Evolutionary conservation across 2,329 filamentous ascomycete genomes (phyloP).

Genomic region (Alternaria arbusti): DNA sequence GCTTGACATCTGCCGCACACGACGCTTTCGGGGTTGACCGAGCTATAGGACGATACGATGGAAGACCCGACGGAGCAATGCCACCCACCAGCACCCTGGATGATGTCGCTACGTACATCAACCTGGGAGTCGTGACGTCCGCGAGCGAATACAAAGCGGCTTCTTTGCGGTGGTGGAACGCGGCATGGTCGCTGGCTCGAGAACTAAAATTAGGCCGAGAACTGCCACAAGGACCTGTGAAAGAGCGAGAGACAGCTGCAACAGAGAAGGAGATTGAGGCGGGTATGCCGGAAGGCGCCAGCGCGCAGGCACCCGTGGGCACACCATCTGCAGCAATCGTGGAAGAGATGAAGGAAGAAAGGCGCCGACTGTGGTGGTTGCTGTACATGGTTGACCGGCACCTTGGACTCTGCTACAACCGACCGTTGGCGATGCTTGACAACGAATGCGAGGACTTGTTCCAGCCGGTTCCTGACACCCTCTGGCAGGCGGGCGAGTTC

Average conservation of each 20-base stretch:
- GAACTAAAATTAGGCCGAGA: conserved; percentile 90
- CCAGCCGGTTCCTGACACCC: conserved; percentile 83
- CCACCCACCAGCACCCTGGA: conserved; percentile 72
- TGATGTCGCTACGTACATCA: conserved; percentile 89
- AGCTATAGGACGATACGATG: conserved; percentile 60
- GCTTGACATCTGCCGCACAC: conserved; percentile 76
- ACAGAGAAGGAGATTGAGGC: conserved; percentile 49
- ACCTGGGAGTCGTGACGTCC: conserved; percentile 87
- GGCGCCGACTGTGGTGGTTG: conserved; percentile 91
- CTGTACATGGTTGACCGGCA: conserved; percentile 86
- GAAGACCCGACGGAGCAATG: conserved; percentile 55
- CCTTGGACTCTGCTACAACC: conserved; percentile 87
- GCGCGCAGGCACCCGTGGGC: conserved; percentile 31
- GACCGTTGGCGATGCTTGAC: conserved; percentile 83
- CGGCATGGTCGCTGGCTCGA: conserved; percentile 85
- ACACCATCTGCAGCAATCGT: conserved; percentile 44
- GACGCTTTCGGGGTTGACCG: conserved; percentile 77
- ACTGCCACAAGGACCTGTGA: conserved; percentile 65
- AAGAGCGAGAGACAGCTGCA: conserved; percentile 36
- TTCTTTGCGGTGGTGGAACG: conserved; percentile 92
- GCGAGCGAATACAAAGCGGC: conserved; percentile 85
- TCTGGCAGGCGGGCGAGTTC: conserved; percentile 86
- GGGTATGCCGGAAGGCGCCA: conserved; percentile 37
- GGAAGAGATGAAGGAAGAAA: conserved; percentile 73
- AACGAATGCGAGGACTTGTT: conserved; percentile 79